Conservation (phyloP, 1,284 basidiomycete species). For the Vanrija humicola region DNA sequence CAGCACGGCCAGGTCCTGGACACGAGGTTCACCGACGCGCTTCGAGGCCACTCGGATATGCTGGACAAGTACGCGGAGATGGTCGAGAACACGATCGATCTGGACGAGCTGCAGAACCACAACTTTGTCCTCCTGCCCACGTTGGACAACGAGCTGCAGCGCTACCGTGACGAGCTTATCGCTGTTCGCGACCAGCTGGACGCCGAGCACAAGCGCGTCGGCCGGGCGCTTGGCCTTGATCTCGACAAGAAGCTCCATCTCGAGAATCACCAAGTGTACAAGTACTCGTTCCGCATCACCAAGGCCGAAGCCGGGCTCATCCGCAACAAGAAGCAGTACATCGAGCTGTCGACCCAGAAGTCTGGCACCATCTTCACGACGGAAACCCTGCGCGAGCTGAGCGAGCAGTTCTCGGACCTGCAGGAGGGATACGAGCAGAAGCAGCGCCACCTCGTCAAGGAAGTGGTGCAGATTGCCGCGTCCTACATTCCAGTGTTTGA, state of each 20-base stretch:
- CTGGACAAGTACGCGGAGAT: constrained; percentile 82
- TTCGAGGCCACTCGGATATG: constrained; percentile 60
- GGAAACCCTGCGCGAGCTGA: constrained; percentile 63
- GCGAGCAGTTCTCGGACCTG: constrained; percentile 69
- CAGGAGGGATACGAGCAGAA: constrained; percentile 68
- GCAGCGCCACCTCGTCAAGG: constrained; percentile 81
- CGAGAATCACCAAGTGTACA: constrained; percentile 86
- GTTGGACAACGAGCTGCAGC: constrained; percentile 59
- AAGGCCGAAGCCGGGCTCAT: constrained; percentile 83
- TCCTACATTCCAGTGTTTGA: constrained; percentile 90
- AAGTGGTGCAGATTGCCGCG: constrained; percentile 88
- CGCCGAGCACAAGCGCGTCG: constrained; percentile 70
- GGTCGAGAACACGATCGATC: constrained; percentile 93
- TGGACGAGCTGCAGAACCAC: constrained; percentile 76
- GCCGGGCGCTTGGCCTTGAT: constrained; percentile 73
- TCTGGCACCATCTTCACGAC: constrained; percentile 93
- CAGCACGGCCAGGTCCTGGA: constrained; percentile 59
- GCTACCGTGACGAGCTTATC: constrained; percentile 65
- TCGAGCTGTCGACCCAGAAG: constrained; percentile 81
- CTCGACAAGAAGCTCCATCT: constrained; percentile 94
- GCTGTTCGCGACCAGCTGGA: constrained; percentile 77
- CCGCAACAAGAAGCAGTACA: constrained; percentile 66
- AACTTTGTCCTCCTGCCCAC: constrained; percentile 84
- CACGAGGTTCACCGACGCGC: constrained; percentile 61
- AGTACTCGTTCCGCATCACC: constrained; percentile 89